Conservation (phyloP, 2,329 filamentous ascomycete genomes). For the Fusarium staphyleae region DNA sequence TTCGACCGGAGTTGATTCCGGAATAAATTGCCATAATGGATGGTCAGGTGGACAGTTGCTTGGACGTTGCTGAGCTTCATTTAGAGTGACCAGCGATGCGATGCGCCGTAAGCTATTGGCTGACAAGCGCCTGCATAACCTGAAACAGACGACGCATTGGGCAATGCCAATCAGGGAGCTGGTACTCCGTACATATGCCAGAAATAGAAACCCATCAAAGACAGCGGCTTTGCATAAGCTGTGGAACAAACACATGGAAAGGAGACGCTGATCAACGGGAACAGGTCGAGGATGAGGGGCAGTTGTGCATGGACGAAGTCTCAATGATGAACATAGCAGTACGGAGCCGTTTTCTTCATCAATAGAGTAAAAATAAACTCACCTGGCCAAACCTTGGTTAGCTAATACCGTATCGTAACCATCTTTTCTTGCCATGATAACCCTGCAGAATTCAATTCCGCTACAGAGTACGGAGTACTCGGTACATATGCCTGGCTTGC, state of each 20-base stretch:
- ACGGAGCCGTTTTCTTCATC: no score
- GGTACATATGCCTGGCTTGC: slow-evolving; percentile 23
- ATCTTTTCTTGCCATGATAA: slow-evolving; percentile 26
- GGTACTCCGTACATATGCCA: slow-evolving; percentile 14
- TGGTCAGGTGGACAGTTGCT: slow-evolving; percentile 17
- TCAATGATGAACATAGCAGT: neutral
- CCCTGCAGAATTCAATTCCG: slow-evolving; percentile 33
- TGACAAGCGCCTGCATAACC: slow-evolving; percentile 44
- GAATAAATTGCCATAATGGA: slow-evolving; percentile 7
- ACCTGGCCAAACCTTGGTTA: neutral
- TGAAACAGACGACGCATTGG: slow-evolving; percentile 47
- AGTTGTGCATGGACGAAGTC: neutral
- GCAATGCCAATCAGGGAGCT: slow-evolving; percentile 36
- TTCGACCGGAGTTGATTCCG: no score
- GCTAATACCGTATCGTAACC: slow-evolving; percentile 19
- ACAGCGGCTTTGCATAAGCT: slow-evolving; percentile 3
- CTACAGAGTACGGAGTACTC: no score
- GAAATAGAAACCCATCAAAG: slow-evolving; percentile 38
- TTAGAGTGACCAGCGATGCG: slow-evolving; percentile 5
- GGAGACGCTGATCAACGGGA: slow-evolving; percentile 8
- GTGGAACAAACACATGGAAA: slow-evolving; percentile 12
- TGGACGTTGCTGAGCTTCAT: slow-evolving; percentile 11
- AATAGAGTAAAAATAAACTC: no score
- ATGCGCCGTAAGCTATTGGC: slow-evolving; percentile 37
- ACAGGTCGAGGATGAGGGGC: neutral